A percentile compares a stretch with the other conserved stretches of the same genome.
Conservation (phyloP, 163 green algal species). For the Scenedesmus sp. region DNA sequence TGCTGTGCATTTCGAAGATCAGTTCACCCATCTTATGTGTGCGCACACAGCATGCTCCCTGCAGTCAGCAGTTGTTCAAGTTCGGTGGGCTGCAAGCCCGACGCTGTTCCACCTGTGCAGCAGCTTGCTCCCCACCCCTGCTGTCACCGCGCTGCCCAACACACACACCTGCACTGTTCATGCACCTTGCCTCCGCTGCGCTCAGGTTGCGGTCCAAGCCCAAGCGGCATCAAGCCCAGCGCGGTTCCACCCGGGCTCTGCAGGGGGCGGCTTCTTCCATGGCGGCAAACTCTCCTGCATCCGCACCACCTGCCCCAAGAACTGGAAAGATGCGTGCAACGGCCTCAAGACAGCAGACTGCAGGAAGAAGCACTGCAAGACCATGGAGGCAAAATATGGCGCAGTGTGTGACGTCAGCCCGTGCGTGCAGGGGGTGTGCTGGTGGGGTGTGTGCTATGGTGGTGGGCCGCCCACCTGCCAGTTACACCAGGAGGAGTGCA, state of each 20-base stretch:
- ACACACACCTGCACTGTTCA: no score
- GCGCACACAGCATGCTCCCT: no score
- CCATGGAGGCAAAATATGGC: neutral
- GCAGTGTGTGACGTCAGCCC: neutral
- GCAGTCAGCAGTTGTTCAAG: no score
- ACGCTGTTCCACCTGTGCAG: no score
- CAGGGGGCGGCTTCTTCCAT: neutral
- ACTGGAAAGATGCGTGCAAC: neutral
- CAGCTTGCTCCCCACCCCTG: no score
- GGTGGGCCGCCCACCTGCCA: neutral
- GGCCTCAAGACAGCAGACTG: neutral
- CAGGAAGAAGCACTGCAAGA: neutral
- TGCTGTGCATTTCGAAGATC: no score
- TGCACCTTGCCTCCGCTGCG: neutral
- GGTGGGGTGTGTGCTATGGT: neutral
- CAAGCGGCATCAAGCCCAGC: neutral
- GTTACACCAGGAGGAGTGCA: neutral
- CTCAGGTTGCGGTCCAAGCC: neutral
- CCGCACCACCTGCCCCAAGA: neutral
- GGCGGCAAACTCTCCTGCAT: neutral
- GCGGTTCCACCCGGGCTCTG: neutral
- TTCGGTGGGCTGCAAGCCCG: no score
- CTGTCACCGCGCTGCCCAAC: no score
- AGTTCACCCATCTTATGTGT: no score
- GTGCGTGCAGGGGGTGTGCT: neutral